Evolutionary conservation across 345 rosid species (phyloP).

Genomic region (Brassica juncea): DNA sequence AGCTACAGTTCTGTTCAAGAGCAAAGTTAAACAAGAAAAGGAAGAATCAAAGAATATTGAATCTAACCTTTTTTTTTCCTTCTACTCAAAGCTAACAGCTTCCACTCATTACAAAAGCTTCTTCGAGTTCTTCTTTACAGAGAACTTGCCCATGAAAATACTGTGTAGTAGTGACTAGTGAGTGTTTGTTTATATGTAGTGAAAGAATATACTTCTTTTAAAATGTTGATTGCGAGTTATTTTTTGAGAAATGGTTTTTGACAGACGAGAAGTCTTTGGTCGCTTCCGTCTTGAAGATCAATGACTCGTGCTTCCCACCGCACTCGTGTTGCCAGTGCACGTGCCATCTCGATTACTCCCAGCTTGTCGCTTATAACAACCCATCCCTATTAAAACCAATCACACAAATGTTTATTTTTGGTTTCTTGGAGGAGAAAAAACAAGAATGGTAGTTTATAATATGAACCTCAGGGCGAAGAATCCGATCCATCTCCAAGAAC

Average conservation of each 20-base stretch:
- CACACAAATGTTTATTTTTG: neutral
- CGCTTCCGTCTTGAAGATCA: conserved; percentile 90
- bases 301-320: conserved; percentile 99
- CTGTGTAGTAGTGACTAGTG: conserved; percentile 29
- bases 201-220: neutral
- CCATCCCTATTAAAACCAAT: conserved; percentile 70
- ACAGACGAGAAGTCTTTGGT: conserved; percentile 91
- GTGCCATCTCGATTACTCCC: conserved; percentile 80
- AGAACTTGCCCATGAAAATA: neutral
- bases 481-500: conserved; percentile 92
- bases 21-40: neutral
- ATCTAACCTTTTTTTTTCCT: conserved; percentile 27
- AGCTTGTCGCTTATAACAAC: conserved; percentile 71
- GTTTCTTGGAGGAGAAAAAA: neutral
- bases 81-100: conserved; percentile 39
- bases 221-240: conserved; percentile 37
- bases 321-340: conserved; percentile 69
- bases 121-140: conserved; percentile 22
- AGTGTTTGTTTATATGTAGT: conserved; percentile 19
- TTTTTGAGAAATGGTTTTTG: conserved; percentile 85
- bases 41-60: conserved; percentile 40
- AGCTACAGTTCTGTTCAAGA: conserved; percentile 26
- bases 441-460: conserved; percentile 2
- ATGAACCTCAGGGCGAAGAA: conserved; percentile 91
- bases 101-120: conserved; percentile 29